phyloP scores from a whole-genome alignment of 164 flowering plant genomes.

The Amborella trichopoda region DNA sequence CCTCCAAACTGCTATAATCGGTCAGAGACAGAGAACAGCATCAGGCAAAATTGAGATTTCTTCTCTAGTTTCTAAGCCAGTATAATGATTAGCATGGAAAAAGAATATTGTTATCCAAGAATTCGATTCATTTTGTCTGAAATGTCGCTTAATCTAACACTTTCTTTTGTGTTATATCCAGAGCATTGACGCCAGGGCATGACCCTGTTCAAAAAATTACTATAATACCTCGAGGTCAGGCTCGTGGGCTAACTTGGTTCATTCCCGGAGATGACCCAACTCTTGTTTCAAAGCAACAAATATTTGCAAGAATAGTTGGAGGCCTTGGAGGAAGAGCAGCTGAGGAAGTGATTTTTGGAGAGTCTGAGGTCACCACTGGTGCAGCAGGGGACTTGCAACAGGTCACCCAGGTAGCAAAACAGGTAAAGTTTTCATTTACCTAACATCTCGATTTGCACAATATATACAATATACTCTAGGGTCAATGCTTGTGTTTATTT shows the following conservation, averaged over 20 bases:
- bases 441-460: not conserved
- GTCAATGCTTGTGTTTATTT: not conserved
- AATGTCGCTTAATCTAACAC: not conserved
- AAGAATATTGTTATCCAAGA: too few relatives aligned
- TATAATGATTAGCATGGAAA: too few relatives aligned
- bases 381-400: constrained; percentile 72
- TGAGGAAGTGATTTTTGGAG: constrained; percentile 66
- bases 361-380: constrained; percentile 63
- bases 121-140: too few relatives aligned
- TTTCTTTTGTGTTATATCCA: not conserved
- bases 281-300: constrained; percentile 49
- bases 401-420: constrained; percentile 55
- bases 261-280: constrained; percentile 53
- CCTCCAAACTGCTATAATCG: not conserved
- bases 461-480: not conserved
- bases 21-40: not conserved
- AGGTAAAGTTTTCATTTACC: constrained; percentile 16
- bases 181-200: constrained; percentile 2
- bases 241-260: constrained; percentile 75
- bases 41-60: not conserved
- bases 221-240: constrained; percentile 62
- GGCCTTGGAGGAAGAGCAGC: constrained; percentile 77
- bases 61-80: not conserved
- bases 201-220: constrained; percentile 50
- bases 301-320: constrained; percentile 62